Evolutionary conservation across 169 alveolate species (phyloP), one percentile per base, ranked within the genome.

Genomic region (Eimeria acervulina): DNA sequence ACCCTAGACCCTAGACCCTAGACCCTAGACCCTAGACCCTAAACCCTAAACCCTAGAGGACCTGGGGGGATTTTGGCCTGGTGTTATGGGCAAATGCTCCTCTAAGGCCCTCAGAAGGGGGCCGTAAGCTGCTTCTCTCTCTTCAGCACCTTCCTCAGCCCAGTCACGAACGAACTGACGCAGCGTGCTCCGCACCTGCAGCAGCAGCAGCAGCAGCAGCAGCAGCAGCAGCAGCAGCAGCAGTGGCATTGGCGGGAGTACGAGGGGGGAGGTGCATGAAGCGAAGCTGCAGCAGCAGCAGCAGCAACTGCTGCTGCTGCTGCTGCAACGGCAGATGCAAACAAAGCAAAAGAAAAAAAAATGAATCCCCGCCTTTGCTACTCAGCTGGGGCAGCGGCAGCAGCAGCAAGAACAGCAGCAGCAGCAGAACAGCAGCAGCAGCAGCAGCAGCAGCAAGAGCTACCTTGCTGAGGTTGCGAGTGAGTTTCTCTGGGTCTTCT

Each of bases 151-250:
- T 95, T 99, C 99, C 7, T 93, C 96, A 26, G 99, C 97, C 99
- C 99, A 99, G 96, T 99, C 99, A 80, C 99, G 97, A 31, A 98
- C 99, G 95, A 99, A 98, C 97, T 99, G 99, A 90, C 99, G 96
- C 95, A 99, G 96, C 51, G 99, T 99, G 51, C 99, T 97, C 92
- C 99, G 97, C 44, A 98, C 98, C 96, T 98, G 97, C 44, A 96
- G 70, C 92, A 21, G 66, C 72, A 42, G 80, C 51, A 31, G 66
- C 81, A 51, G 63, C 84, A 28, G 74, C 81, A 63, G 81, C 70
- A 92, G 51, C 31, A 38, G 95, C 31, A 80, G 68, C 63, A 44
- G 42, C 42, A 80, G 44, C 63, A n/a, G 59, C 63, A 44, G 90
- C 59, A 21, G 92, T 17, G 23, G 47, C 70, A 52, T 2, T 51